Percentiles rank a stretch among this genome's conserved stretches.
These are phyloP conservation scores for Steccherinum ochraceum DNA, from an alignment of 768 basidiomycete genomes.

Conservation along the genomic window DNA sequence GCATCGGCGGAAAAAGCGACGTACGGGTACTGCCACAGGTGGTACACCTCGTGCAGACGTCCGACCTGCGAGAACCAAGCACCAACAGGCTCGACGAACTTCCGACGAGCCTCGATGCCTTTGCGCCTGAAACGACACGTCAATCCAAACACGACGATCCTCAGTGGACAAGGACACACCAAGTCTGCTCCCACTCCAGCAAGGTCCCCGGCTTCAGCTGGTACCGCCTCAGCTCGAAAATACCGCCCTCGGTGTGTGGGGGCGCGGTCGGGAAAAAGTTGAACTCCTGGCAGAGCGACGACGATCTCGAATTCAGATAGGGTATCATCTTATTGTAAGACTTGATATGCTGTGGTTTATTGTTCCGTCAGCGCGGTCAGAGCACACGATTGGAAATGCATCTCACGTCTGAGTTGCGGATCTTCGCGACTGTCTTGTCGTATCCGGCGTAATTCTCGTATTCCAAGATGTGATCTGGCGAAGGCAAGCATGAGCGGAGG, in stretches of 20 bases:
- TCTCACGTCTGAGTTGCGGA: conserved; percentile 62
- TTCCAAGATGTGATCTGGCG: conserved; percentile 74
- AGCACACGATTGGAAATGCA: neutral
- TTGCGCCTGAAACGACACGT: conserved; percentile 55
- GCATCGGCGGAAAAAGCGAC: conserved; percentile 7
- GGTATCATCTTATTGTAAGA: conserved; percentile 76
- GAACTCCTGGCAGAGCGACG: conserved; percentile 89
- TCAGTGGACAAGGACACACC: conserved; percentile 45
- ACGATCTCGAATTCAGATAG: conserved; percentile 60
- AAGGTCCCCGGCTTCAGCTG: conserved; percentile 83
- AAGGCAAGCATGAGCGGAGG: too few relatives aligned
- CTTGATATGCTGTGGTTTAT: conserved; percentile 45
- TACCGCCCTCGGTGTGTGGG: conserved; percentile 78
- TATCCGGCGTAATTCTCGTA: conserved; percentile 91
- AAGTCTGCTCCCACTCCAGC: conserved; percentile 92
- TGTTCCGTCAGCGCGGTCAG: neutral
- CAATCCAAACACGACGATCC: neutral
- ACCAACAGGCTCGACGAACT: conserved; percentile 80
- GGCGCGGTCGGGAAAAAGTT: conserved; percentile 91
- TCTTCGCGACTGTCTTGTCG: conserved; percentile 64
- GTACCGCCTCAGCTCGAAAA: conserved; percentile 92
- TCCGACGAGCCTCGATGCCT: conserved; percentile 90
- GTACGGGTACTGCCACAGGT: conserved; percentile 96
- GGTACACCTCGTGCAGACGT: conserved; percentile 82
- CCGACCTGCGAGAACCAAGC: conserved; percentile 93